Evolutionary conservation across 495 filamentous ascomycete genomes (phyloP).

Genomic region (Lichina pygmaea): DNA sequence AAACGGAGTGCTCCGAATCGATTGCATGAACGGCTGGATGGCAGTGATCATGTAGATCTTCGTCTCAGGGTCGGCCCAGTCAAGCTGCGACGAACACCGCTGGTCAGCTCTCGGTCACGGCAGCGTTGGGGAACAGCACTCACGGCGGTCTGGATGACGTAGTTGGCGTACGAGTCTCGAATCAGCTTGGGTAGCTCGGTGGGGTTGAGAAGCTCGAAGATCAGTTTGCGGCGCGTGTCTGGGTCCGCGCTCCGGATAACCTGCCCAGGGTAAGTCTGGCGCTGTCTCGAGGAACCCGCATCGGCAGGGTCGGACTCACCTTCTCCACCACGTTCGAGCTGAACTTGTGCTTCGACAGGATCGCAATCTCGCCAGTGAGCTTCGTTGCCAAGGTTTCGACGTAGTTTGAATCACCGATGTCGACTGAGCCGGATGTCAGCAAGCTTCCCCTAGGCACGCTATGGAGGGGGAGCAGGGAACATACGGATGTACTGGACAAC

Average conservation of each 20-base stretch:
- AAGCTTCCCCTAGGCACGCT: neutral
- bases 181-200: conserved; percentile 64
- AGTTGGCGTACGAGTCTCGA: conserved; percentile 82
- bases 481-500: conserved; percentile 77
- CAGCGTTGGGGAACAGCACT: neutral
- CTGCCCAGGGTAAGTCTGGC: conserved; percentile 1
- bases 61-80: conserved; percentile 45
- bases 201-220: conserved; percentile 51
- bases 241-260: conserved; percentile 59
- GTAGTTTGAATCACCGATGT: conserved; percentile 57
- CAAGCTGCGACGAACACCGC: conserved; percentile 17
- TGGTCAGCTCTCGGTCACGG: neutral
- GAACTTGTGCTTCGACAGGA: conserved; percentile 89
- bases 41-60: conserved; percentile 50
- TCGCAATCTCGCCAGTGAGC: conserved; percentile 46
- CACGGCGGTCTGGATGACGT: conserved; percentile 79
- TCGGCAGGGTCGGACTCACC: neutral
- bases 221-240: conserved; percentile 45
- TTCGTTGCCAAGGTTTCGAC: conserved; percentile 57
- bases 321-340: conserved; percentile 98
- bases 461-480: neutral
- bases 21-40: conserved; percentile 58
- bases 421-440: conserved; percentile 18
- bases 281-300: neutral
- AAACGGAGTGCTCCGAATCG: conserved; percentile 69